A percentile compares a stretch with the other conserved stretches of the same genome.
Evolutionary conservation across 306 rosid genomes (phyloP).

Genomic region (Ormosia emarginata): DNA sequence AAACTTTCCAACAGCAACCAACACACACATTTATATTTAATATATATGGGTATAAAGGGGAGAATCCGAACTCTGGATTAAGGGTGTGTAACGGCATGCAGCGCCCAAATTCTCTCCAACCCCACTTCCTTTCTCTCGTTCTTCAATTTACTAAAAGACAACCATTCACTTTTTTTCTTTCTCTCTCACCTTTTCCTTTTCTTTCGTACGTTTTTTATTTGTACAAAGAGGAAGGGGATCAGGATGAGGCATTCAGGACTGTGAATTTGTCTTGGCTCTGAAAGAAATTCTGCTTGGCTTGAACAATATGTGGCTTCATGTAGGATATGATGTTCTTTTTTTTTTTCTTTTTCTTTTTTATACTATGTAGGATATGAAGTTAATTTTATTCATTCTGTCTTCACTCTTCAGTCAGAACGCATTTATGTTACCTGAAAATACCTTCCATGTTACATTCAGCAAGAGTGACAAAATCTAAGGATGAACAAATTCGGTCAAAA

Average conservation of each 20-base stretch:
- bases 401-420: neutral
- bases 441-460: neutral
- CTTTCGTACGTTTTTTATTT: neutral
- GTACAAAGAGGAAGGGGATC: neutral
- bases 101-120: constrained; percentile 20
- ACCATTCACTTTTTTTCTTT: constrained; percentile 18
- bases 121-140: neutral
- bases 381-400: neutral
- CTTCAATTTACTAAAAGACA: constrained; percentile 22
- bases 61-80: neutral
- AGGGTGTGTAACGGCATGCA: neutral
- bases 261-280: constrained; percentile 7
- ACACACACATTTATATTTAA: neutral
- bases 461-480: neutral
- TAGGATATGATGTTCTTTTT: neutral
- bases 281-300: neutral
- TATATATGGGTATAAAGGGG: neutral
- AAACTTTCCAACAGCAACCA: constrained; percentile 18
- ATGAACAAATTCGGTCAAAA: neutral
- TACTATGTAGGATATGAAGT: neutral
- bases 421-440: neutral
- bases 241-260: neutral
- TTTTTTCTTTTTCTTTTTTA: too few species aligned
- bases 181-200: neutral
- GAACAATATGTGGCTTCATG: neutral